Base-by-base conservation (phyloP, 257 asterid genomes). In the Voacanga thouarsii region DNA sequence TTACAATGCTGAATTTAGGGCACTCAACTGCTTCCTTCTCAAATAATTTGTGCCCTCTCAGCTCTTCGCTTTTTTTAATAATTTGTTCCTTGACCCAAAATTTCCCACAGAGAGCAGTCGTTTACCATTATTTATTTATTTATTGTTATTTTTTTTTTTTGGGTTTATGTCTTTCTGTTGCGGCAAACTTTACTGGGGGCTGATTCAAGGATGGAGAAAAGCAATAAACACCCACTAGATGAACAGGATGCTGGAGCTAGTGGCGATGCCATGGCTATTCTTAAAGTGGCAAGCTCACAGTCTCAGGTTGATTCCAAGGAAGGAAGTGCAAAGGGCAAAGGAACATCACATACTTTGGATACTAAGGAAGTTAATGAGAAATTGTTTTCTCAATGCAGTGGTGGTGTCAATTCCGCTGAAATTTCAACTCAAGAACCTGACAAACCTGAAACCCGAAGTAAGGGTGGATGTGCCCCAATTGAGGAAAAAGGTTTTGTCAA, bases 241-340 rank as follows among this genome's bases (percentile, higher is more conserved):
- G 28, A 68, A 24, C 51, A 3, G 16, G 53, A 68, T 21, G 43
- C 15, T 16, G 71, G 26, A 37, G 49, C 26, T n/a, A 37, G 10
- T 66, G 49, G 50, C 26, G 19, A 37, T 37, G 47, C 49, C 5
- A 14, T 7, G 26, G 4, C 43, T 66, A 33, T 65, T 64, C 45
- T 30, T 64, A 37, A 65, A 65, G 71, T 24, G 23, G 71, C n/a
- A 65, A 37, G 16, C 19, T 26, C 47, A 10, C 71, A 33, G 26
- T 65, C 71, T 33, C 49, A 65, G 6, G n/a, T 37, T 66, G 53
- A 68, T 21, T 9, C 73, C 53, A 68, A 68, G 73, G 73, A 23
- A 41, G 73, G 53, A 41, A 43, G 73, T 41, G 73, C 41, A 41
- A 10, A 68, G 73, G 73, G 28, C 24, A 66, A 66, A 26, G 73